Evolutionary conservation across 805 yeast species (phyloP).

Genomic region (Vanderwaltozyma yarrowii): DNA sequence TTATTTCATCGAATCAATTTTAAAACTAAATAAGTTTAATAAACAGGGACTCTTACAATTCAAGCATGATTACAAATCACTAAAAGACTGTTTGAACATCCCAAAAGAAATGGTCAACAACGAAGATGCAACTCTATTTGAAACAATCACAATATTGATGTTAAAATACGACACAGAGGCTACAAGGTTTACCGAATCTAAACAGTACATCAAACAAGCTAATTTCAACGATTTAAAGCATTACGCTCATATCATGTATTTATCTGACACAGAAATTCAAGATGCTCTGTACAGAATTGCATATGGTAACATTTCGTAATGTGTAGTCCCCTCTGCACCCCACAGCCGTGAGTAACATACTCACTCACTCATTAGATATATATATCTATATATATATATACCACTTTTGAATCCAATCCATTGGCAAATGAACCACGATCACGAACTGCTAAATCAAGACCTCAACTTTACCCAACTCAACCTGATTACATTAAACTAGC

Average conservation of each 20-base stretch:
- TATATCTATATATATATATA: no score
- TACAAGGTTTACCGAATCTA: conserved; percentile 7
- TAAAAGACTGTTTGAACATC: conserved; percentile 22
- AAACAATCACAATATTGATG: conserved; percentile 21
- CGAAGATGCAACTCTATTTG: conserved; percentile 16
- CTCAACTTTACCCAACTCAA: no score
- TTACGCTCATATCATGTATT: conserved; percentile 9
- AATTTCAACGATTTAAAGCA: conserved; percentile 21
- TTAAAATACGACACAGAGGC: conserved; percentile 19
- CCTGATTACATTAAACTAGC: no score
- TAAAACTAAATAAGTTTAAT: conserved; percentile 31
- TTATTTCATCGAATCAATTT: conserved; percentile 28
- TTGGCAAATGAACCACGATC: no score
- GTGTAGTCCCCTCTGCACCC: not conserved
- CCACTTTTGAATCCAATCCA: no score
- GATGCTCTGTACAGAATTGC: conserved; percentile 30
- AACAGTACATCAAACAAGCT: conserved; percentile 24
- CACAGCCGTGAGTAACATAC: no score
- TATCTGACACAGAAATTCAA: conserved; percentile 28
- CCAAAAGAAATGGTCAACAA: conserved; percentile 9
- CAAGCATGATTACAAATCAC: conserved; percentile 22
- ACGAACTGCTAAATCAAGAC: no score
- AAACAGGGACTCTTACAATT: conserved; percentile 27
- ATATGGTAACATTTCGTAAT: conserved; percentile 17
- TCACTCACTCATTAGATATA: no score